Conservation (phyloP, 768 basidiomycete species). For the Leccinum incarnatum region DNA sequence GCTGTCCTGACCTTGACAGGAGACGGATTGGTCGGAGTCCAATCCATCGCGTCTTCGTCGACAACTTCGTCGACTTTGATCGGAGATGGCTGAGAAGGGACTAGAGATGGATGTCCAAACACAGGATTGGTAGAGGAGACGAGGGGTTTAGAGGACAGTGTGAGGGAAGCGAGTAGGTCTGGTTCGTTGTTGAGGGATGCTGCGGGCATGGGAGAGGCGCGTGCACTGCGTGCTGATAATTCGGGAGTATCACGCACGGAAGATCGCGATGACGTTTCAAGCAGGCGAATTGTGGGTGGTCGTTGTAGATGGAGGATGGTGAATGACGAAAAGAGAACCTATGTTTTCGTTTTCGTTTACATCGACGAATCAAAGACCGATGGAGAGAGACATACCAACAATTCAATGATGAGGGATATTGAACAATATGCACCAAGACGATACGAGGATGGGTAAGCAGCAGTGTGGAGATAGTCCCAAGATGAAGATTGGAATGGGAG, state of each 20-base stretch:
- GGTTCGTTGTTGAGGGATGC: slow-evolving; percentile 37
- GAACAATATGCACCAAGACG: slow-evolving; percentile 47
- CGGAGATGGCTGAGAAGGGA: slow-evolving; percentile 24
- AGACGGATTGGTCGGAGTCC: slow-evolving; percentile 55
- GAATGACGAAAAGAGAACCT: slow-evolving; percentile 55
- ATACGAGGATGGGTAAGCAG: slow-evolving; percentile 34
- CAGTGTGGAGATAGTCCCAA: slow-evolving; percentile 38
- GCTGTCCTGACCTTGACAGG: slow-evolving; percentile 23
- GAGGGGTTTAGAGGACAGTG: slow-evolving; percentile 64
- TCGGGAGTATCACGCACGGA: slow-evolving; percentile 44
- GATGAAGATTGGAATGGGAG: slow-evolving; percentile 41
- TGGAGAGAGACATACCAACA: slow-evolving; percentile 43
- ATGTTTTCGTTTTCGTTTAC: slow-evolving; percentile 25
- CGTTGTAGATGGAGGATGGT: slow-evolving; percentile 60
- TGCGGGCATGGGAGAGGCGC: slow-evolving; percentile 27
- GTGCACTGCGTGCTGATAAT: slow-evolving; percentile 17
- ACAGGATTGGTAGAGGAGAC: slow-evolving; percentile 49
- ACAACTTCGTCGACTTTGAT: slow-evolving; percentile 28
- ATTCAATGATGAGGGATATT: slow-evolving; percentile 47
- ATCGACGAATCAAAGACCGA: background rate
- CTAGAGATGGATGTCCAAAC: slow-evolving; percentile 69
- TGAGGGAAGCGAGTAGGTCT: slow-evolving; percentile 60
- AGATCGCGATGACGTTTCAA: slow-evolving; percentile 49
- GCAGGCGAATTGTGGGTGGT: slow-evolving; percentile 68
- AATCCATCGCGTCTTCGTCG: slow-evolving; percentile 56